Evolutionary conservation across 257 asterid species (phyloP), one percentile per base, ranked within the genome.

Genomic region (Ophiorrhiza pumila): DNA sequence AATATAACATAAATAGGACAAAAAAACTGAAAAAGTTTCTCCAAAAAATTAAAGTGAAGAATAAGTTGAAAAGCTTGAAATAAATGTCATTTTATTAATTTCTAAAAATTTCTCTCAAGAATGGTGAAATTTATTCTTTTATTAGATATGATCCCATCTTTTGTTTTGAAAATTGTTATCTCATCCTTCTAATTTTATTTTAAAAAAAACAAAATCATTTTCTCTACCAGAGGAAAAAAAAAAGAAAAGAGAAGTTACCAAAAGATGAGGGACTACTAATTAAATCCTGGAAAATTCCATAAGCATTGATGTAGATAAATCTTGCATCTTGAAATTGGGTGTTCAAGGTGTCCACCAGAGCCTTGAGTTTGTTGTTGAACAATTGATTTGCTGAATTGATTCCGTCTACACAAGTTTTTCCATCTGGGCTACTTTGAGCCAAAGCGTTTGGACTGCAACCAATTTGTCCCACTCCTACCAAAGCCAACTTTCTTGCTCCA

Each of bases 381-480:
- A 94, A 50, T 78, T 85, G 86, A 70, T 85, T 85, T 0, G 99
- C 99, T 18, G 66, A 20, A 75, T 94, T 94, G 68, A 91, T 90
- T 69, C 91, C 85, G 20, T 59, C 74, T 2, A 85, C 97, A 55
- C 99, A 94, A 4, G 97, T 90, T 0, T 27, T 31, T 0, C 99
- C 99, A 55, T 94, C 99, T 0, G 89, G 82, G 81, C 99, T 94
- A 74, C 88, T 90, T 76, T 94, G 98, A 4, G 99, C 99, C 83
- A 94, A 72, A 8, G 91, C 90, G 41, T 94, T 94, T 39, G 99
- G 99, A 79, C 97, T 91, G 85, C 99, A 94, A 13, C 99, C 97
- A 57, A 94, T 91, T 50, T 90, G 96, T 12, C 97, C 97, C 23
- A 90, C 84, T 76, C 97, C 97, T 20, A 75, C 83, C 63, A 91